Base-by-base conservation (phyloP, 768 basidiomycete species). In the Tephrocybe sp. region DNA sequence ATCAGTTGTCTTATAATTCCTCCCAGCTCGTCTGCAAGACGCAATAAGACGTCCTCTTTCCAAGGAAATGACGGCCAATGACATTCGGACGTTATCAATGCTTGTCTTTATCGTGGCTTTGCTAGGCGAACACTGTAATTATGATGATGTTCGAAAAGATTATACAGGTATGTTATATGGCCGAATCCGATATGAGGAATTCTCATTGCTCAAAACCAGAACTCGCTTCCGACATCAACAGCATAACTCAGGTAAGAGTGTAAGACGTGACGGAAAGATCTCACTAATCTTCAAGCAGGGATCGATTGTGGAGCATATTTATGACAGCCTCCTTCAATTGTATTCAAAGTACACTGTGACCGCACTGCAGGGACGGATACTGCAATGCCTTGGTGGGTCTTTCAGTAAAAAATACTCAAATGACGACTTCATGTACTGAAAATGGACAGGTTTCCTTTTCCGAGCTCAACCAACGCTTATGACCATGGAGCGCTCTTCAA, bases 391-490 rank as follows among this genome's bases (percentile, higher is more conserved):
- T 23, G 95, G 93, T 92, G 53, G 24, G 78, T 60, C 33, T 37
- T 10, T 37, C 15, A 43, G 12, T 19, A n/a, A 33, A 13, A 15
- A 15, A n/a, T 4, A n/a, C 12, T 11, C 16, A 9, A 8, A 11
- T 23, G 18, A 15, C 15, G 11, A 4, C n/a, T n/a, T 34, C 8
- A 34, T 34, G 9, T 9, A 4, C 8, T n/a, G 11, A 34, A 6
- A 34, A 7, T 38, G 37, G 7, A 3, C 53, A 92, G 93, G 95
- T 10, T 97, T 90, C 66, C 69, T 99, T 4, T 98, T 93, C 71
- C 85, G 92, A 21, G 85, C 93, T 4, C 89, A 94, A 57, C 95
- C 97, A 2, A 86, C 86, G 1, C 69, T 98, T 50, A 94, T 99
- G 85, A 90, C 89, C 0, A 69, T 86, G 56, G 84, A 88, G 3